phyloP scores from a whole-genome alignment of 306 rosid species.

The Potentilla sterilis region DNA sequence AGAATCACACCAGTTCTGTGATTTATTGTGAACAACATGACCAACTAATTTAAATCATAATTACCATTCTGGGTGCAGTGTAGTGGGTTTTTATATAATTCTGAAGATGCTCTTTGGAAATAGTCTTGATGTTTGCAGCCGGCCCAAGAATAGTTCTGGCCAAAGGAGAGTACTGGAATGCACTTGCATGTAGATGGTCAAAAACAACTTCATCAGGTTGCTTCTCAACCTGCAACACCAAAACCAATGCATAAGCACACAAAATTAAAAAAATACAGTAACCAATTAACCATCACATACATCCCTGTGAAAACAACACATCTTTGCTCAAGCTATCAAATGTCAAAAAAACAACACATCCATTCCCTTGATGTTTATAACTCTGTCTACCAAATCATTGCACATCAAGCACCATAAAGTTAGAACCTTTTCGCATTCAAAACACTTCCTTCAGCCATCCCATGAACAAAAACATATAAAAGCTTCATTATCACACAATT shows the following conservation, averaged over 20 bases:
- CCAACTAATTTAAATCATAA: constrained; percentile 1
- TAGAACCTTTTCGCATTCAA: background rate
- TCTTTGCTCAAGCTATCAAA: background rate
- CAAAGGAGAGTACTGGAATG: constrained; percentile 89
- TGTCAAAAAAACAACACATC: background rate
- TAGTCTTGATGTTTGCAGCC: constrained; percentile 73
- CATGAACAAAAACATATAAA: background rate
- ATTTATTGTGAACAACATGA: background rate
- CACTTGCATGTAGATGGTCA: constrained; percentile 90
- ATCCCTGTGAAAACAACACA: background rate
- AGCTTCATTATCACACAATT: background rate
- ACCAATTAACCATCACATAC: background rate
- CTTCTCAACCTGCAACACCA: constrained; percentile 64
- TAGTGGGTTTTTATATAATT: constrained; percentile 81
- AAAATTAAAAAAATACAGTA: background rate
- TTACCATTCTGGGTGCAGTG: constrained; percentile 94
- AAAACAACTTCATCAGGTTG: constrained; percentile 89
- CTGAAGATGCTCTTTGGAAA: constrained; percentile 77
- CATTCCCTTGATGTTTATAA: background rate
- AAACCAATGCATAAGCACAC: background rate
- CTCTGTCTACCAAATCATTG: background rate
- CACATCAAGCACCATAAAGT: background rate
- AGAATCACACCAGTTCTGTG: background rate
- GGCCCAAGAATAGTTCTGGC: constrained; percentile 96
- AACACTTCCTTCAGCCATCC: background rate